phyloP scores from a whole-genome alignment of 345 rosid species.

The Syzygium grande region DNA sequence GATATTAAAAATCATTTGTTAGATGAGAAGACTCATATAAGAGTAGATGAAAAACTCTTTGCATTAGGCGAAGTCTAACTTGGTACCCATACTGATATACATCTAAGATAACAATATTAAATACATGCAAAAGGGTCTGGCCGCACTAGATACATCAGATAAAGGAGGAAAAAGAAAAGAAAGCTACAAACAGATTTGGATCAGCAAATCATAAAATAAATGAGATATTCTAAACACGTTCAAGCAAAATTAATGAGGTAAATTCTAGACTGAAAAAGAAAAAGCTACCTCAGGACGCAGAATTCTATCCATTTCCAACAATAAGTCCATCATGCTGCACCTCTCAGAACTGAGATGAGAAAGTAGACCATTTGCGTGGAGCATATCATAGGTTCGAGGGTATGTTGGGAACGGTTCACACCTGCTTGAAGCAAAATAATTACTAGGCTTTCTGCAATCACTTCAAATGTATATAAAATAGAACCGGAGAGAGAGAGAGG shows the following conservation, averaged over 20 bases:
- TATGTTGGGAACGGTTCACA: conserved; percentile 98
- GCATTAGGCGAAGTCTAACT: neutral
- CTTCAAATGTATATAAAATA: neutral
- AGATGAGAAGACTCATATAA: neutral
- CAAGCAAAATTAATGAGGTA: neutral
- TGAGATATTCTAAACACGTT: neutral
- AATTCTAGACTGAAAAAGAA: neutral
- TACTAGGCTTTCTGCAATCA: neutral
- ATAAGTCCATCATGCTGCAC: conserved; percentile 66
- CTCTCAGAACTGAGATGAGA: conserved; percentile 53
- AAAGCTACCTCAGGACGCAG: conserved; percentile 83
- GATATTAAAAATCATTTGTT: neutral
- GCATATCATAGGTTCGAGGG: conserved; percentile 94
- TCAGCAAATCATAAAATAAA: neutral
- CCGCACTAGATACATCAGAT: neutral
- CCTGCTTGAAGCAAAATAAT: conserved; percentile 23
- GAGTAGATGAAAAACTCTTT: neutral
- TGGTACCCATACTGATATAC: neutral
- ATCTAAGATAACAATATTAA: neutral
- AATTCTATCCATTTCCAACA: conserved; percentile 94
- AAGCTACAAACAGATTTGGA: neutral
- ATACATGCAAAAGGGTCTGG: neutral
- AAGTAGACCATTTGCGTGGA: conserved; percentile 86
- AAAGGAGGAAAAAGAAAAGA: neutral
- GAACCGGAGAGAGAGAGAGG: too few relatives aligned